Base-by-base conservation (phyloP, 2,329 filamentous ascomycete genomes). In the Sphaerulina vaccinii region DNA sequence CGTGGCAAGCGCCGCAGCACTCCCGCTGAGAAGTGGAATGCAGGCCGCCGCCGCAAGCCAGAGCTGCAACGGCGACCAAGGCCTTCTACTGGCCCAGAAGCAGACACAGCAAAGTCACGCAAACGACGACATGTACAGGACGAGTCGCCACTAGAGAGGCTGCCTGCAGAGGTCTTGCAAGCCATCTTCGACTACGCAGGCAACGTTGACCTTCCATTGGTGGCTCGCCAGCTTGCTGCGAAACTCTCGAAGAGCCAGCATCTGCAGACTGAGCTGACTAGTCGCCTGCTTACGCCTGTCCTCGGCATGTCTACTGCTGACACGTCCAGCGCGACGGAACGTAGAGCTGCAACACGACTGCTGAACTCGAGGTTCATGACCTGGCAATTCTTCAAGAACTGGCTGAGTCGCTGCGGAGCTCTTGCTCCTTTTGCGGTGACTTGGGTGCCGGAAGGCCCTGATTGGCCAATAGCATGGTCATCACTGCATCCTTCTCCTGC, bases 91-190 rank as follows among this genome's bases (percentile, higher is more conserved):
- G 9, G 36, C 21, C 43, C 40, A 16, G 16, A 16, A 9, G 37
- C 58, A 54, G 24, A 55, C 33, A 49, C 58, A 33, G 33, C 50
- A 27, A 29, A 24, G 37, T 16, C 16, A 15, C 45, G 45, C 9
- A 49, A 33, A 41, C 10, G 13, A 6, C 45, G 8, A 9, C 23
- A 29, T 10, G 19, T 24, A 8, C 24, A 40, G 11, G 13, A 40
- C 15, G 47, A 53, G 1, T 65, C 19, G 60, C 66, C 40, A 38
- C 52, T 71, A 24, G 68, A 71, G 43, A 54, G 62, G 35, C 49
- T 70, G 18, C 68, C 68, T n/a, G 60, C 61, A 5, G 68, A 71
- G 48, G 60, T 71, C 11, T 38, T 70, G 24, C 66, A 70, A 45
- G 49, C 57, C 16, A 69, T 71, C 29, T 71, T 70, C 41, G 55